Base-by-base conservation (phyloP, 306 rosid species). In the Pyrus bretschneideri region DNA sequence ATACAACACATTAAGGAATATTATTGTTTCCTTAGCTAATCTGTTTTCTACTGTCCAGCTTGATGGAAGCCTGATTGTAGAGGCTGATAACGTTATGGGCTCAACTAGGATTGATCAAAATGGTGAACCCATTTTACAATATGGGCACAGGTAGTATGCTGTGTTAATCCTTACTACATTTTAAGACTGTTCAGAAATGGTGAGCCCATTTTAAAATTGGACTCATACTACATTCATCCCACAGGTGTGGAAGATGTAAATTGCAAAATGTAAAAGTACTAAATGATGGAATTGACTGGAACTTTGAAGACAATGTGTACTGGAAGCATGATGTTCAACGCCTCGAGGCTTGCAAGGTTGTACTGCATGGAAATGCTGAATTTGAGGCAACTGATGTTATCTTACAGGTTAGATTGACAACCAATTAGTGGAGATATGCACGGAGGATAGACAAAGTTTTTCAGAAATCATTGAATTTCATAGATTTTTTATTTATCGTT, bases 241-340 rank as follows among this genome's bases (percentile, higher is more conserved):
- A 71, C 74, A 95, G 99, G 89, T 95, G 93, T 82, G 96, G 93
- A 86, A 95, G 93, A 82, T 95, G 99, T 89, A 95, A 84, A 87
- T 77, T 95, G 71, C 88, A 89, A 81, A 88, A 95, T 80, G 96
- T 95, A 61, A 89, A 86, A 82, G 91, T 95, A 74, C 65, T 82
- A 81, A 95, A 95, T 75, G 49, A 90, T 79, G 97, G 97, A 84
- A 87, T 95, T 61, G 85, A 90, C 89, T 95, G 97, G 99, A 81
- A 78, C 52, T 82, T 65, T 59, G 82, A 76, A 73, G 89, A 82
- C 76, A 92, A 90, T 70, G 70, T 84, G 33, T 95, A 90, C 79
- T 95, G 99, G 99, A 92, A 90, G 88, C 91, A 89, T 71, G 87
- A 81, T 49, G 92, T 95, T 81, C 85, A 88, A 79, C 90, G 88